Evolutionary conservation across 352 stramenopile species (phyloP), one percentile per base, ranked within the genome.

Genomic region (Phytophthora foliorum): DNA sequence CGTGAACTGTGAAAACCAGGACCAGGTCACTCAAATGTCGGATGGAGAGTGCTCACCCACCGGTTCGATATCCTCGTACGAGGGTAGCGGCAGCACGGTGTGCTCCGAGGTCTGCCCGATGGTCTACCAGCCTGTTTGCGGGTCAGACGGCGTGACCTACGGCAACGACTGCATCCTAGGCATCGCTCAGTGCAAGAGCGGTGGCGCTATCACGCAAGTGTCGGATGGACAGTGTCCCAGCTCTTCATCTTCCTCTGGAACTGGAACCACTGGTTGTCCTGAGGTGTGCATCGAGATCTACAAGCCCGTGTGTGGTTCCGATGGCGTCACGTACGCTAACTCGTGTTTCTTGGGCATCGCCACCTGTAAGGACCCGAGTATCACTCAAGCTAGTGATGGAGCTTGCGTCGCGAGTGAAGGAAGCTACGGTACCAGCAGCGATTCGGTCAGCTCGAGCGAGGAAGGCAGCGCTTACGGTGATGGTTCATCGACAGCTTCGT

Each of bases 141-240:
- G 82, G 17, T 87, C 82, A 4, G 78, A 90, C 62, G 68, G 70
- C 24, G 46, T 79, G 10, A 90, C 80, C 8, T 90, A 89, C 69
- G 60, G 55, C 13, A 90, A 86, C 50, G 53, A 75, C 57, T 90
- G 82, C 31, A 44, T 84, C 0, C 46, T 90, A 0, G 63, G 69
- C 11, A 11, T 51, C 5, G 59, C 63, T 14, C 42, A 69, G 11
- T 88, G 79, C 58, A 45, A 63, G 34, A 77, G 59, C 25, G 51
- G 24, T 7, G 61, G 54, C 3, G 25, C 44, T 19, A 64, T 81
- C 65, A 59, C 55, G 16, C 14, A 63, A 16, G 56, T 53, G 14
- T 55, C 56, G 4, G 72, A 81, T 10, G 67, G 64, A 16, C 36
- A 73, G 38, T 84, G 71, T 27, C 27, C 41, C 10, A 24, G 29